Percentiles rank a stretch among this genome's conserved stretches.
Evolutionary conservation across 2,329 filamentous ascomycete genomes (phyloP).

Genomic region (Xylaria sp.): DNA sequence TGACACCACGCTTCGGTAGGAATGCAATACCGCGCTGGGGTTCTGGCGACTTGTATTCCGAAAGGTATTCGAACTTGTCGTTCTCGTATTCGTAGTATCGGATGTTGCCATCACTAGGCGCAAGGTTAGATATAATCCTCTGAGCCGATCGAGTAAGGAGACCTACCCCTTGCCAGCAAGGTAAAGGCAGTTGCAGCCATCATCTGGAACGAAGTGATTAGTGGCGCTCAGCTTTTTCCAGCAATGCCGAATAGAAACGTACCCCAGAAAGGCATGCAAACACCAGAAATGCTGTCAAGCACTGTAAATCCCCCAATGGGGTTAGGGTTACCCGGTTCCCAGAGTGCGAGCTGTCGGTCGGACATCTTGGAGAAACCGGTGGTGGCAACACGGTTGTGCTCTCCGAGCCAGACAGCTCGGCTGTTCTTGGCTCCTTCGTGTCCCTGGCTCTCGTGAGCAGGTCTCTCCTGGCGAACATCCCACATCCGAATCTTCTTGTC

Average conservation of each 20-base stretch:
- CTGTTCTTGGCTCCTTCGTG: slow-evolving; percentile 97
- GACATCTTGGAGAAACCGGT: slow-evolving; percentile 99
- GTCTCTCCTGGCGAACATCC: slow-evolving; percentile 90
- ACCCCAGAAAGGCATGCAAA: slow-evolving; percentile 99
- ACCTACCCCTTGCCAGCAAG: slow-evolving; percentile 92
- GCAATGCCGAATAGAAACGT: slow-evolving; percentile 22
- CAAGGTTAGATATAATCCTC: slow-evolving; percentile 24
- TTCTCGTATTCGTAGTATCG: slow-evolving; percentile 98
- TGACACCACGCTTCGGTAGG: slow-evolving; percentile 88
- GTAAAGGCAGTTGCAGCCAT: slow-evolving; percentile 91
- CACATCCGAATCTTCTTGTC: slow-evolving; percentile 98
- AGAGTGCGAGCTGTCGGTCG: slow-evolving; percentile 89
- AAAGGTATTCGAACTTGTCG: slow-evolving; percentile 96
- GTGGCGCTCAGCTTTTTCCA: neutral
- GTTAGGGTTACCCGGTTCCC: slow-evolving; percentile 82
- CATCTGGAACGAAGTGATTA: slow-evolving; percentile 49
- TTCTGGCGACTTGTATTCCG: slow-evolving; percentile 94
- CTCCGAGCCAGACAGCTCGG: slow-evolving; percentile 92
- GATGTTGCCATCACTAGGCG: slow-evolving; percentile 84
- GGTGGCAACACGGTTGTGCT: slow-evolving; percentile 91
- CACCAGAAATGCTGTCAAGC: slow-evolving; percentile 91
- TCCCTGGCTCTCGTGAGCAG: slow-evolving; percentile 76
- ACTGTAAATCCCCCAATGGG: slow-evolving; percentile 87
- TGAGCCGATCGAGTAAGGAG: neutral
- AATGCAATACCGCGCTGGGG: slow-evolving; percentile 94